These are phyloP conservation scores for Nakaseomyces glabratus DNA, from an alignment of 1,139 yeast species.

Conservation along the genomic window DNA sequence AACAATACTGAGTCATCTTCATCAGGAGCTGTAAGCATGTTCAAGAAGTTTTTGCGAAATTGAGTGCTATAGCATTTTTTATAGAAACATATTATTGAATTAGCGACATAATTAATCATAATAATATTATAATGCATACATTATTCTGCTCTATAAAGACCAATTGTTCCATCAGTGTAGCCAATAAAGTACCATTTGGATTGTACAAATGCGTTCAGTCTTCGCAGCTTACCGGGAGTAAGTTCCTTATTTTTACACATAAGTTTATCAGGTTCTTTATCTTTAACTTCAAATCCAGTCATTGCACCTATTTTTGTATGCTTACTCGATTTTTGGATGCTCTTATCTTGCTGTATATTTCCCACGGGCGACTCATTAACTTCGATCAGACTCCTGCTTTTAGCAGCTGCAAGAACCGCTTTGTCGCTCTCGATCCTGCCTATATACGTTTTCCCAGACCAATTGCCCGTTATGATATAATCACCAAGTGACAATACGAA, in stretches of 20 bases:
- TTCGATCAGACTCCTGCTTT: conserved; percentile 16
- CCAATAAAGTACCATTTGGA: conserved; percentile 27
- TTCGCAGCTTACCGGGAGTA: conserved; percentile 14
- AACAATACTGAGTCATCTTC: conserved; percentile 1
- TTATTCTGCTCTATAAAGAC: conserved; percentile 12
- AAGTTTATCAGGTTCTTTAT: not conserved
- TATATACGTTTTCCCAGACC: conserved; percentile 20
- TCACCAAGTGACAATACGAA: conserved; percentile 2
- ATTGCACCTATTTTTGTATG: conserved; percentile 6
- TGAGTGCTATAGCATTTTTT: not conserved
- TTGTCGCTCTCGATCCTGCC: not conserved
- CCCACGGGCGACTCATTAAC: conserved; percentile 18
- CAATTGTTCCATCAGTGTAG: conserved; percentile 28
- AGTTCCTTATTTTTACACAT: not conserved
- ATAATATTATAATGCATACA: conserved; percentile 6
- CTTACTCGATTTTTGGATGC: not conserved
- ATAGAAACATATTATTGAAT: no score
- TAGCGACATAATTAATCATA: no score
- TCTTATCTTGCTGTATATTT: not conserved
- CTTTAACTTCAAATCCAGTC: not conserved
- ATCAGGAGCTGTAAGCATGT: conserved; percentile 3
- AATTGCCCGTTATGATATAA: conserved; percentile 14
- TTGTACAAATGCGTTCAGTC: conserved; percentile 12
- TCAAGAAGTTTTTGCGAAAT: conserved; percentile 3
- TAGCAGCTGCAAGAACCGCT: conserved; percentile 2